Evolutionary conservation across 306 rosid species (phyloP), one percentile per base, ranked within the genome.

Genomic region (Trifolium repens): DNA sequence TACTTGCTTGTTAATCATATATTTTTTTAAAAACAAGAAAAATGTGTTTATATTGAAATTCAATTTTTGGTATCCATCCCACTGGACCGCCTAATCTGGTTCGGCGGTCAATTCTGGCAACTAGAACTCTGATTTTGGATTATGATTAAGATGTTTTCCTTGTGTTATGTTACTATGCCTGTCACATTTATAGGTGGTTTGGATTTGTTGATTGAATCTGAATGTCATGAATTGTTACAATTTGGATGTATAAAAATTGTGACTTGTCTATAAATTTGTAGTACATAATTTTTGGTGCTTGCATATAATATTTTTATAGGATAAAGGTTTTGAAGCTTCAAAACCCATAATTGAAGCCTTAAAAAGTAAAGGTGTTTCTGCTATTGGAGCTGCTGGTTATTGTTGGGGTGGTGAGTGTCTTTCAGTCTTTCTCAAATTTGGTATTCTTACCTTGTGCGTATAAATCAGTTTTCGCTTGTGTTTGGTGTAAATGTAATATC

Each of bases 401-500:
- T 90, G 96, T 67, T 92, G 96, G 96, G 97, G 97, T 4, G 97
- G 93, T 88, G 81, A 84, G 88, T 75, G 22, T 26, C 59, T 80
- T 60, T n/a, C 75, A 37, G 54, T 37, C 10, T 39, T 39, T 39
- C 42, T 7, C 9, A 7, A 39, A 39, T 8, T 39, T 39, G 35
- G 24, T 70, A 57, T 30, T 24, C 17, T 22, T 64, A n/a, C 11
- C 37, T 16, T 22, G 22, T 70, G 34, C 30, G 32, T 24, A 24
- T 17, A 7, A 47, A 19, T 1, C 63, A 24, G 62, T n/a, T 50
- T 50, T 50, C 22, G 9, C 55, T 15, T n/a, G 22, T 55, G 34
- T 22, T 55, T 22, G 62, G 34, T 12, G 17, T 69, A 64, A 8
- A 5, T 7, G 2, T 37, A 30, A 3, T 24, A 61, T n/a, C 37